These are phyloP conservation scores for Euclidium syriacum DNA, from an alignment of 345 rosid genomes.

Conservation along the genomic window DNA sequence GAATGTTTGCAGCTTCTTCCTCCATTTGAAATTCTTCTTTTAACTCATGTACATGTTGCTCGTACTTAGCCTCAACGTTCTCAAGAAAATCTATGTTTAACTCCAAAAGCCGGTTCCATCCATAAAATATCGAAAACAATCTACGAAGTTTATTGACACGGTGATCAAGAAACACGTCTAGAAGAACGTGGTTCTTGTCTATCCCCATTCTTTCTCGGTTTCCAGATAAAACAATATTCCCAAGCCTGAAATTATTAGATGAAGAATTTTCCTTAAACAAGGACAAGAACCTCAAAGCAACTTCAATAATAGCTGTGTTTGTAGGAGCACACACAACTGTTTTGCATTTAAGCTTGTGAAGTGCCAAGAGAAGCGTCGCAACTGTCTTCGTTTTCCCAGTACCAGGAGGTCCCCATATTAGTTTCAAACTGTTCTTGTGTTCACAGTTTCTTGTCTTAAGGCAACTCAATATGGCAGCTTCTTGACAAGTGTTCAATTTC, in stretches of 20 bases:
- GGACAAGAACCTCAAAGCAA: slow-evolving; percentile 23
- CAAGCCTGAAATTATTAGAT: slow-evolving; percentile 25
- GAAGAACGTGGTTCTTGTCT: slow-evolving; percentile 23
- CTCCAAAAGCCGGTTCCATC: slow-evolving; percentile 30
- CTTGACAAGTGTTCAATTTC: slow-evolving; percentile 33
- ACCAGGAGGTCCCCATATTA: slow-evolving; percentile 55
- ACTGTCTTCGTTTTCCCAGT: slow-evolving; percentile 46
- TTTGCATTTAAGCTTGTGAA: slow-evolving; percentile 32
- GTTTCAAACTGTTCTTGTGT: slow-evolving; percentile 24
- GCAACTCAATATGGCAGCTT: slow-evolving; percentile 27
- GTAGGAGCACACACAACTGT: slow-evolving; percentile 49
- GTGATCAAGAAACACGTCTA: slow-evolving; percentile 34
- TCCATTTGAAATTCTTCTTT: background rate
- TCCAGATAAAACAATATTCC: slow-evolving; percentile 35
- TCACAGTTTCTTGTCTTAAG: background rate
- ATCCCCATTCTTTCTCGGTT: slow-evolving; percentile 31
- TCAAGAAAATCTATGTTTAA: slow-evolving; percentile 26
- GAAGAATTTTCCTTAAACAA: background rate
- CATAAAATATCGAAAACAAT: slow-evolving; percentile 14
- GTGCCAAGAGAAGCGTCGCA: slow-evolving; percentile 21
- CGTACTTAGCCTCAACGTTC: slow-evolving; percentile 1
- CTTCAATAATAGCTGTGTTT: slow-evolving; percentile 36
- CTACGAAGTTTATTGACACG: slow-evolving; percentile 19
- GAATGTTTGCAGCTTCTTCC: background rate
- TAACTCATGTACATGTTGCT: background rate